Conservation (phyloP, 2,329 filamentous ascomycete genomes). For the Fusarium sp. region DNA sequence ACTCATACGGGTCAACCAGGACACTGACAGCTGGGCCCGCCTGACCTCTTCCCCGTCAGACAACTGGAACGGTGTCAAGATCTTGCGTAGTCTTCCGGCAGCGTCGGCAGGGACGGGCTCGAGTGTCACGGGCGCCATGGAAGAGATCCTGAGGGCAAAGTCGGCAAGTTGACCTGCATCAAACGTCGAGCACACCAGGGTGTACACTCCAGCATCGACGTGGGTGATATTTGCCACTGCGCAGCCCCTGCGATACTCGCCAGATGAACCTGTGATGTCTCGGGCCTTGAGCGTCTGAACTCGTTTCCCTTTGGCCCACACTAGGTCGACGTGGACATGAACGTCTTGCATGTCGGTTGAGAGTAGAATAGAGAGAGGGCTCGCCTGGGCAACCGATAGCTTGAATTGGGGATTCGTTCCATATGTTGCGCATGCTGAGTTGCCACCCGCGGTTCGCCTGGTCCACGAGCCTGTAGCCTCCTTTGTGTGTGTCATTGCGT, state of each 20-base stretch:
- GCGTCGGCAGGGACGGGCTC: slow-evolving; percentile 76
- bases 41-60: slow-evolving; percentile 54
- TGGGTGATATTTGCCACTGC: slow-evolving; percentile 73
- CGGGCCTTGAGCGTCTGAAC: slow-evolving; percentile 76
- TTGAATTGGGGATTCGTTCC: slow-evolving; percentile 90
- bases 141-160: slow-evolving; percentile 82
- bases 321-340: slow-evolving; percentile 85
- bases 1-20: slow-evolving; percentile 69
- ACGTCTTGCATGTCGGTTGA: slow-evolving; percentile 75
- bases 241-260: slow-evolving; percentile 88
- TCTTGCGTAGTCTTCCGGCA: slow-evolving; percentile 77
- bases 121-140: slow-evolving; percentile 67
- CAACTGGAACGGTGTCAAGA: slow-evolving; percentile 69
- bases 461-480: slow-evolving; percentile 79
- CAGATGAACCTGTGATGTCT: slow-evolving; percentile 85
- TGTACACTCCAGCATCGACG: slow-evolving; percentile 82
- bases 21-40: slow-evolving; percentile 54
- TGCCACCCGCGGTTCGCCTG: slow-evolving; percentile 84
- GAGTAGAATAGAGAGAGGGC: slow-evolving; percentile 79
- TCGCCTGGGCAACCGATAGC: slow-evolving; percentile 67
- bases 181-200: slow-evolving; percentile 90
- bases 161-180: slow-evolving; percentile 80
- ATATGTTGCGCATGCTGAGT: slow-evolving; percentile 80
- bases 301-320: slow-evolving; percentile 81
- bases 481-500: slow-evolving; percentile 69